phyloP scores from a whole-genome alignment of 192 early-diverging fungal species.

The Diversispora eburnea region DNA sequence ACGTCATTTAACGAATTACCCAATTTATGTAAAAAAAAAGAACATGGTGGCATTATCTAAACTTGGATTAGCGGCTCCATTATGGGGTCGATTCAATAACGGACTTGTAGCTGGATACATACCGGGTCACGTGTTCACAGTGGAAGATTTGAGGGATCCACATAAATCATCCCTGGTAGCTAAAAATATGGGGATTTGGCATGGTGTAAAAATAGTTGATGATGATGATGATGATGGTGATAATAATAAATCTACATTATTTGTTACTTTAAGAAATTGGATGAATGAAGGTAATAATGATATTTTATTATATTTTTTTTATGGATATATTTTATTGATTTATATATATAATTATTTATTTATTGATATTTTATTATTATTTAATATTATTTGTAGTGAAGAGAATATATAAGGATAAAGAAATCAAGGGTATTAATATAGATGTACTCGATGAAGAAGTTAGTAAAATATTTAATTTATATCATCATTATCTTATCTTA shows the following conservation, averaged over 20 bases:
- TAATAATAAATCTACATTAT: slow-evolving; percentile 52
- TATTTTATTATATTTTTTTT: neutral
- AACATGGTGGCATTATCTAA: too few species aligned
- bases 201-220: slow-evolving; percentile 41
- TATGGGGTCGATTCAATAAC: too few species aligned
- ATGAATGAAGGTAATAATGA: slow-evolving; percentile 55
- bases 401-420: too few species aligned
- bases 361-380: slow-evolving; percentile 1
- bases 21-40: too few species aligned
- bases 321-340: neutral
- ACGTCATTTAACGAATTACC: too few species aligned
- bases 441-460: too few species aligned
- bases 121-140: too few species aligned
- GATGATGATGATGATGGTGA: slow-evolving; percentile 33
- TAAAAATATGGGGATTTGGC: slow-evolving; percentile 76
- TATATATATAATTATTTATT: neutral
- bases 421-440: too few species aligned
- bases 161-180: slow-evolving; percentile 77
- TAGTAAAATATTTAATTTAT: too few species aligned
- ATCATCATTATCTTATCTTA: neutral
- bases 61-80: too few species aligned
- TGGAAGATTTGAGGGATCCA: slow-evolving; percentile 26
- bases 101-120: too few species aligned
- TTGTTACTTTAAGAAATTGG: slow-evolving; percentile 71
- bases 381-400: too few species aligned